Evolutionary conservation across 306 rosid genomes (phyloP).

Genomic region (Biancaea sappan): DNA sequence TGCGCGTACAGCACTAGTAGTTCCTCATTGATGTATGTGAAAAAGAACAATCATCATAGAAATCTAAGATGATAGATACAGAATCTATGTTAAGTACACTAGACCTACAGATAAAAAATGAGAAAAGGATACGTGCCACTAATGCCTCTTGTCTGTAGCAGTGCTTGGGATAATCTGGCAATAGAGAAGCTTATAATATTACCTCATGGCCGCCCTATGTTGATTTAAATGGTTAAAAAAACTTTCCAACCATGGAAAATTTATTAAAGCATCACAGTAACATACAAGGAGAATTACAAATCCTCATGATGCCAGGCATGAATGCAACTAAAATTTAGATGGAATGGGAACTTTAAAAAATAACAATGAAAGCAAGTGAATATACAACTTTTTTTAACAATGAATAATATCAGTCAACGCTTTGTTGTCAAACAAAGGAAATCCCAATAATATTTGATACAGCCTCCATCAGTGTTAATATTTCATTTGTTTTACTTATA

Average conservation of each 20-base stretch:
- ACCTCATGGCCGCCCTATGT: background rate
- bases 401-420: constrained; percentile 11
- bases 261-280: constrained; percentile 12
- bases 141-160: constrained; percentile 71
- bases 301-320: constrained; percentile 13
- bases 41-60: constrained; percentile 42
- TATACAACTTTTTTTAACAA: constrained; percentile 16
- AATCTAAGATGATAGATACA: constrained; percentile 22
- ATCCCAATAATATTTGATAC: constrained; percentile 6
- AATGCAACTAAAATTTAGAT: background rate
- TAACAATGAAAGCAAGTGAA: background rate
- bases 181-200: constrained; percentile 20
- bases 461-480: background rate
- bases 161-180: constrained; percentile 65
- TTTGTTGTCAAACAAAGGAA: constrained; percentile 14
- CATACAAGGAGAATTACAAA: constrained; percentile 12
- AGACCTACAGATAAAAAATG: constrained; percentile 20
- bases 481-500: too few species aligned
- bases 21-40: constrained; percentile 62
- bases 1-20: constrained; percentile 83
- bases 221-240: constrained; percentile 3
- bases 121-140: constrained; percentile 82
- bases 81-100: constrained; percentile 9
- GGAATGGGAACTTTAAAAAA: constrained; percentile 3
- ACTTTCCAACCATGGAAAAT: constrained; percentile 15